These are phyloP conservation scores for Calonectria pteridis DNA, from an alignment of 2,329 filamentous ascomycete genomes.

Conservation along the genomic window DNA sequence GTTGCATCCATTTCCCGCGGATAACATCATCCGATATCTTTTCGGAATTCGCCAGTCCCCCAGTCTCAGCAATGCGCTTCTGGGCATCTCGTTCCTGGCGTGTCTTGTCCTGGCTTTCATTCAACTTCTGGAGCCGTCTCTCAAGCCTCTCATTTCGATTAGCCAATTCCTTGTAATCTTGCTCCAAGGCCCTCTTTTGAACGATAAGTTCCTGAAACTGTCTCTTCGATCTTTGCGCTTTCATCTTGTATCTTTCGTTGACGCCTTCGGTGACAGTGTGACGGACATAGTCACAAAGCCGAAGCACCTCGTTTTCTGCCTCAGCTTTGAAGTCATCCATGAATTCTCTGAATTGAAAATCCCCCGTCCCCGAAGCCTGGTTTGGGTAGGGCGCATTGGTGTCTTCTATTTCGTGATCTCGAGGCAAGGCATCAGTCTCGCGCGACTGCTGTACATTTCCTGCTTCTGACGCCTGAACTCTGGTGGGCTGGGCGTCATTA, in stretches of 20 bases:
- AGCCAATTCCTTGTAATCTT: neutral
- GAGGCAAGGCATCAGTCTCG: neutral
- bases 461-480: neutral
- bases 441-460: too few relatives aligned
- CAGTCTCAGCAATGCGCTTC: neutral
- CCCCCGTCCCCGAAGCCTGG: too few relatives aligned
- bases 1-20: constrained; percentile 26
- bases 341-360: neutral
- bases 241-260: neutral
- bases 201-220: fast-evolving
- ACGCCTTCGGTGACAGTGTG: too few relatives aligned
- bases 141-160: neutral
- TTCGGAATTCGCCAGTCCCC: neutral
- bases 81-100: constrained; percentile 9
- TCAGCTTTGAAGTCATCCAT: neutral
- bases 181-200: neutral
- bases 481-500: fast-evolving
- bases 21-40: constrained; percentile 34
- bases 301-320: neutral
- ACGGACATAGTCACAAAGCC: neutral
- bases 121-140: neutral
- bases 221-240: neutral
- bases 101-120: neutral
- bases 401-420: neutral
- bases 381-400: too few relatives aligned